A percentile compares a stretch with the other conserved stretches of the same genome.
These are phyloP conservation scores for Colletotrichum melonis DNA, from an alignment of 2,329 filamentous ascomycete species.

Conservation along the genomic window DNA sequence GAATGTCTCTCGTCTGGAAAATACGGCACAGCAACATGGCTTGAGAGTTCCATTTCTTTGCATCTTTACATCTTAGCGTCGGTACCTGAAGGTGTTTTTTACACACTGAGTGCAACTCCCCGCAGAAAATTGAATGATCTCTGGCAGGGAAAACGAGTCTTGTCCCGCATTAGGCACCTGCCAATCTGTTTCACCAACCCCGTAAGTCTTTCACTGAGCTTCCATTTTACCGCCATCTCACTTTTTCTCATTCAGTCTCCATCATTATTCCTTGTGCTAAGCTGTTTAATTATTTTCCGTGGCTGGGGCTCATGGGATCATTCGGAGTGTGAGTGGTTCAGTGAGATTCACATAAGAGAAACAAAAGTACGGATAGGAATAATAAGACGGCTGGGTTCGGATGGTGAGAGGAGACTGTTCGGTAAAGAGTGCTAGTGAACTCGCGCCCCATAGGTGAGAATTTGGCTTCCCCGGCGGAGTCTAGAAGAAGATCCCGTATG, in stretches of 20 bases:
- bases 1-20: neutral
- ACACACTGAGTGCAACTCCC: neutral
- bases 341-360: neutral
- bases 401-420: neutral
- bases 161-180: slow-evolving; percentile 16
- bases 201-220: neutral
- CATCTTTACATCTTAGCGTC: neutral
- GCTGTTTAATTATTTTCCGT: neutral
- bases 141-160: neutral
- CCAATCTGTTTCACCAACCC: neutral
- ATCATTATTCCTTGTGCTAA: neutral
- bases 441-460: neutral
- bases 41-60: neutral
- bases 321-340: neutral
- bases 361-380: neutral
- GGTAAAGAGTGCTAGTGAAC: neutral
- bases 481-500: neutral
- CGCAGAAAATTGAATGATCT: neutral
- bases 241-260: neutral
- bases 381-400: neutral
- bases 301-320: neutral
- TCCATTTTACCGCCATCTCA: neutral
- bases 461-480: neutral
- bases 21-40: neutral
- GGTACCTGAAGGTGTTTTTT: neutral